These are phyloP conservation scores for Globisporangium perplexum DNA, from an alignment of 352 stramenopile species.

Conservation along the genomic window DNA sequence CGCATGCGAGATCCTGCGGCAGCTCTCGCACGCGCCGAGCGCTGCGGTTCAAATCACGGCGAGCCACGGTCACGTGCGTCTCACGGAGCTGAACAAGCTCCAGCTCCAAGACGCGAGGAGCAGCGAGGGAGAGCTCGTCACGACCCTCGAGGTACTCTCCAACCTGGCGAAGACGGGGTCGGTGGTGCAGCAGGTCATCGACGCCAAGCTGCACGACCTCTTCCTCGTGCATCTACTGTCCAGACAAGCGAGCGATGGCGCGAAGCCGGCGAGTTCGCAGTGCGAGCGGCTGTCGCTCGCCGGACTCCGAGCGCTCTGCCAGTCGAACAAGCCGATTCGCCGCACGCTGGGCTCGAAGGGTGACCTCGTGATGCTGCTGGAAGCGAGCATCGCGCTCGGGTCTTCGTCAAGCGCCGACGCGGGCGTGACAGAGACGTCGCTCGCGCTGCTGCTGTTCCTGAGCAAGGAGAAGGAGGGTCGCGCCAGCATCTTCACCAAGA, in stretches of 20 bases:
- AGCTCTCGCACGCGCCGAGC: constrained; percentile 27
- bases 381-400: not conserved
- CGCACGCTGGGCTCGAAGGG: constrained; percentile 18
- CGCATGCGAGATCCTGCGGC: constrained; percentile 35
- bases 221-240: constrained; percentile 33
- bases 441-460: constrained; percentile 20
- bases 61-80: constrained; percentile 22
- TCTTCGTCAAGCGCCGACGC: not conserved
- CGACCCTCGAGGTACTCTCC: constrained; percentile 40
- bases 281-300: constrained; percentile 20
- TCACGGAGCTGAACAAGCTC: constrained; percentile 37
- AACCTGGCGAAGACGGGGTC: constrained; percentile 27
- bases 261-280: constrained; percentile 3
- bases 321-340: constrained; percentile 25
- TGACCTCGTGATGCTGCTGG: constrained; percentile 10
- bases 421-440: not conserved
- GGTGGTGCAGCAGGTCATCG: constrained; percentile 21
- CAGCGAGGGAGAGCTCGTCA: constrained; percentile 13
- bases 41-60: constrained; percentile 36
- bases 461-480: constrained; percentile 21
- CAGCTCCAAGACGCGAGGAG: constrained; percentile 9
- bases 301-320: constrained; percentile 34
- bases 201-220: constrained; percentile 41
- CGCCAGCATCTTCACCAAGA: constrained; percentile 15
- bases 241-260: not conserved